Base-by-base conservation (phyloP, 495 filamentous ascomycete species). In the Penicillium alfredii region DNA sequence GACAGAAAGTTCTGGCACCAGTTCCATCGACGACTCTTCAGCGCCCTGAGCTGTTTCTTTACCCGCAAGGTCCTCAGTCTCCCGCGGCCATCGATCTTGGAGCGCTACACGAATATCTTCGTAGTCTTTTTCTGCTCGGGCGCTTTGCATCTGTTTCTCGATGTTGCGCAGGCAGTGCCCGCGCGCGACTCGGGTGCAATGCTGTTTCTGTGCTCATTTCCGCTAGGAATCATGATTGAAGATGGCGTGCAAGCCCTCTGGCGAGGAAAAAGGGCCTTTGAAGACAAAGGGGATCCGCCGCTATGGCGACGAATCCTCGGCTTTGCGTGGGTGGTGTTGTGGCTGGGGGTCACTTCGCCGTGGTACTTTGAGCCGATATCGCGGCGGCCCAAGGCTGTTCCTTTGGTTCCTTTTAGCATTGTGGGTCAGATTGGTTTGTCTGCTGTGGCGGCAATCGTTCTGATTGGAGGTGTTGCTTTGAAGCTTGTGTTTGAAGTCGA, bases 201-300 rank as follows among this genome's bases (percentile, higher is more conserved):
- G 15, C 34, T 50, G 17, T 66, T 65, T 24, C 67, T 69, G 27
- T 15, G 35, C 9, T 25, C 43, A 12, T 55, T 58, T 22, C 52
- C 55, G 3, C n/a, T 69, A 9, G 63, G 49, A 3, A 35, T 60
- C 0, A 36, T 57, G 33, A 42, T 49, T 15, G 49, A 53, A 39
- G 60, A 60, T 44, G 39, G 32, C n/a, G 29, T 62, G 22, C 54
- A 52, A 35, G 29, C 8, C 3, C 4, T 43, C 6, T 55, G 43
- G 44, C 32, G 11, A 33, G n/a, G 2, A 4, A 4, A 16, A 31
- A 19, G 23, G 4, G 12, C 9, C 11, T n/a, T n/a, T n/a, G n/a
- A n/a, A n/a, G n/a, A n/a, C n/a, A 36, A 11, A 14, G 4, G 4
- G 6, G n/a, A 13, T 7, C 14, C 15, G n/a, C 27, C 32, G n/a